A percentile compares a stretch with the other conserved stretches of the same genome.
phyloP scores from a whole-genome alignment of 2,329 filamentous ascomycete species.

The Rhytidhysteron rufulum region DNA sequence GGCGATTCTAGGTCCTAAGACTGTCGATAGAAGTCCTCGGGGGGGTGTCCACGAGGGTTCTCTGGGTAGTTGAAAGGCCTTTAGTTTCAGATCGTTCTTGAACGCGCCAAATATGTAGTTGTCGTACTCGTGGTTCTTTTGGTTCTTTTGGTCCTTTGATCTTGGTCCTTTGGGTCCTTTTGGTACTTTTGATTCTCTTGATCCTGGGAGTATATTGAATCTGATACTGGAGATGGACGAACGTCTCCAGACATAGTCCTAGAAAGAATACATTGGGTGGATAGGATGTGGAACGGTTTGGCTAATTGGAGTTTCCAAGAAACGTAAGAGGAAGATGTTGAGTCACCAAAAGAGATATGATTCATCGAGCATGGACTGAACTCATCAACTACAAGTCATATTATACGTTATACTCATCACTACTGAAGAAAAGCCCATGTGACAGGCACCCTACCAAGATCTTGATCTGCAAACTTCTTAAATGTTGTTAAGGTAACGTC shows the following conservation, averaged over 20 bases:
- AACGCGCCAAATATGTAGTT: too few relatives aligned
- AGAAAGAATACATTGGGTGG: neutral
- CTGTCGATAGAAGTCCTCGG: too few relatives aligned
- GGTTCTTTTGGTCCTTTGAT: too few relatives aligned
- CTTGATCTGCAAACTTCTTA: constrained; percentile 43
- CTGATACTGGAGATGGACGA: neutral
- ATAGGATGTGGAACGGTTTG: neutral
- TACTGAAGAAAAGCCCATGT: constrained; percentile 49
- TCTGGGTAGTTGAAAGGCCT: too few relatives aligned
- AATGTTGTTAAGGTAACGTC: constrained; percentile 50
- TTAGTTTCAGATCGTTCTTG: too few relatives aligned
- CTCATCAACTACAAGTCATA: too few relatives aligned
- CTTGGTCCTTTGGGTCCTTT: too few relatives aligned
- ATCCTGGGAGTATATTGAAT: neutral
- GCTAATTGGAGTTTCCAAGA: neutral
- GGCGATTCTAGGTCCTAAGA: too few relatives aligned
- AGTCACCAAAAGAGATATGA: neutral
- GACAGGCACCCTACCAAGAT: constrained; percentile 45
- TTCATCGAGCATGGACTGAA: too few relatives aligned
- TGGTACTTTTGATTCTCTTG: too few relatives aligned
- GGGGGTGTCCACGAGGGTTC: too few relatives aligned
- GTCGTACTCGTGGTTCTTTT: too few relatives aligned
- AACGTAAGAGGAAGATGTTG: neutral
- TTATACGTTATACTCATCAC: neutral
- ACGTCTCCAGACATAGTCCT: neutral